Evolutionary conservation across 768 basidiomycete genomes (phyloP).

Genomic region (Phallus indusiatus): DNA sequence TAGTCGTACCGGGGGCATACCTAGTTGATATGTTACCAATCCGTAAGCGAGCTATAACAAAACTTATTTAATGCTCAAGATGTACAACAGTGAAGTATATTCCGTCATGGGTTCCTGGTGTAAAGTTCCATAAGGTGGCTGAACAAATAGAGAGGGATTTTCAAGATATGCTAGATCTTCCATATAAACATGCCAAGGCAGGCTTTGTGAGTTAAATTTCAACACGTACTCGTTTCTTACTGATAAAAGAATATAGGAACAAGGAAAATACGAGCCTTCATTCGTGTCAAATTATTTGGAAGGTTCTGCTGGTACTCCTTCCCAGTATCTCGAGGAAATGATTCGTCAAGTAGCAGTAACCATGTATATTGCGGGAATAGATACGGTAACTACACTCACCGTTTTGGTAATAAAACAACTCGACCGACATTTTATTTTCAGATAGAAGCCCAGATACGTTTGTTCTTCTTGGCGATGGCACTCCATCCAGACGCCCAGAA

Average conservation of each 20-base stretch:
- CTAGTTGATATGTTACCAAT: slow-evolving; percentile 46
- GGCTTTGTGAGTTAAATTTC: too few species aligned
- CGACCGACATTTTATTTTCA: not conserved
- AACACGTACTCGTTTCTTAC: not conserved
- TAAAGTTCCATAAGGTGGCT: slow-evolving; percentile 17
- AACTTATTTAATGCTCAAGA: not conserved
- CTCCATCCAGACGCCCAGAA: slow-evolving; percentile 19
- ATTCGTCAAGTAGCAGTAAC: slow-evolving; percentile 1
- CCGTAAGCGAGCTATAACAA: slow-evolving; percentile 15
- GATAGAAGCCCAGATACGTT: slow-evolving; percentile 4
- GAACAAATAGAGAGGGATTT: not conserved
- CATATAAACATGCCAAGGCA: too few species aligned
- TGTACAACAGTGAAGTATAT: slow-evolving; percentile 14
- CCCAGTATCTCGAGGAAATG: not conserved
- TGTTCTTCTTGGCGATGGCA: slow-evolving; percentile 15
- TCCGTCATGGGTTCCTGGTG: slow-evolving; percentile 20
- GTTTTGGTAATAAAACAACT: not conserved
- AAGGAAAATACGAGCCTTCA: slow-evolving; percentile 18
- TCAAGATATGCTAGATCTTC: too few species aligned
- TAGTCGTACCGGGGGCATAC: slow-evolving; percentile 39
- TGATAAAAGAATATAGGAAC: slow-evolving; percentile 10
- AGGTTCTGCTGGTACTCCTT: not conserved
- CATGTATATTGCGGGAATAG: slow-evolving; percentile 1
- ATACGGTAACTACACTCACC: not conserved
- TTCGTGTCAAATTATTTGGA: slow-evolving; percentile 14